A percentile compares a stretch with the other conserved stretches of the same genome.
phyloP scores from a whole-genome alignment of 345 rosid genomes.

The Brassica juncea region DNA sequence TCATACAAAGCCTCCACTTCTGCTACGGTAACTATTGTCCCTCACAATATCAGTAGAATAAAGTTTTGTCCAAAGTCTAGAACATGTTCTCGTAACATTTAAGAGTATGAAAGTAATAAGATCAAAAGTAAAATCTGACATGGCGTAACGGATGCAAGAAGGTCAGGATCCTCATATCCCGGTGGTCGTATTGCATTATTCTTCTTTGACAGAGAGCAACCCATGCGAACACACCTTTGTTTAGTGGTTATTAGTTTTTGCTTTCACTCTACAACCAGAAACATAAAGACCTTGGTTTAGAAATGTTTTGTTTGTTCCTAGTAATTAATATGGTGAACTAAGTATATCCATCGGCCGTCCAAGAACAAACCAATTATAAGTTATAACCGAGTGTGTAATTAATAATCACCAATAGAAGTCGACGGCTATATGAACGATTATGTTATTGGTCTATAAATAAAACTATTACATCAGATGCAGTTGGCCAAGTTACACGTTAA shows the following conservation, averaged over 20 bases:
- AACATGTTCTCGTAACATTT: neutral
- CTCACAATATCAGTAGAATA: neutral
- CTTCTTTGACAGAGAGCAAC: slow-evolving; percentile 33
- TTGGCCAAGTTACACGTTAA: slow-evolving; percentile 9
- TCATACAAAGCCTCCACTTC: slow-evolving; percentile 85
- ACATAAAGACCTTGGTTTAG: neutral
- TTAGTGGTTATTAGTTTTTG: slow-evolving; percentile 13
- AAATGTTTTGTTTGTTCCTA: neutral
- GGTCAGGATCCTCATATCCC: slow-evolving; percentile 37
- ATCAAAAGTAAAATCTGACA: slow-evolving; percentile 4
- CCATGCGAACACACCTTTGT: slow-evolving; percentile 22
- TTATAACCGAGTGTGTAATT: neutral
- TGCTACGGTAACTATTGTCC: slow-evolving; percentile 52
- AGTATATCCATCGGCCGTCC: neutral
- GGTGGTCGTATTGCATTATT: slow-evolving; percentile 30
- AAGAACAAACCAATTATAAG: slow-evolving; percentile 19
- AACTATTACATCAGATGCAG: slow-evolving; percentile 1
- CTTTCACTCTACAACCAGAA: slow-evolving; percentile 13
- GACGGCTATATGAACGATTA: slow-evolving; percentile 16
- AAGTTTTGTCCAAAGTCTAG: neutral
- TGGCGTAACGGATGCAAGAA: slow-evolving; percentile 37
- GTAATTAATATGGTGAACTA: neutral
- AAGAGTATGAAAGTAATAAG: neutral
- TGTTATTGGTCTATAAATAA: slow-evolving; percentile 20
- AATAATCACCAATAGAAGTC: neutral